Evolutionary conservation across 108 stramenopile species (phyloP).

Genomic region (Cylindrotheca fusiformis): DNA sequence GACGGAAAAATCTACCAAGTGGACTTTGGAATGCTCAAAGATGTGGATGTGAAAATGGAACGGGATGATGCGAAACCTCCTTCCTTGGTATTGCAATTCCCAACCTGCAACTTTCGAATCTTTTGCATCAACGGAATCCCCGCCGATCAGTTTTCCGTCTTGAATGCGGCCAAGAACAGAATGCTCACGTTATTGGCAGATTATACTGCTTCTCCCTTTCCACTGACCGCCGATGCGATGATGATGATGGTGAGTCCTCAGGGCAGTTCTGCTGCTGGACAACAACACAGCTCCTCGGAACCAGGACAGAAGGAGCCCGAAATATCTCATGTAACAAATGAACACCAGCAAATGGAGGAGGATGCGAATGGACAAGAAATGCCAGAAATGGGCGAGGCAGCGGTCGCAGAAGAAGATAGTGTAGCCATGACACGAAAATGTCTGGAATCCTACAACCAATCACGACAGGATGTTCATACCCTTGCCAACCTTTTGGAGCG

Average conservation of each 20-base stretch:
- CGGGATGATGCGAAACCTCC: background rate
- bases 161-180: background rate
- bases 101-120: constrained; percentile 16
- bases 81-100: constrained; percentile 20
- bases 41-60: constrained; percentile 6
- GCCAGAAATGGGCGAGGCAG: background rate
- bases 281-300: background rate
- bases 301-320: background rate
- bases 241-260: background rate
- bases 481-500: background rate
- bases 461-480: background rate
- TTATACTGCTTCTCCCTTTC: background rate
- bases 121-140: constrained; percentile 9
- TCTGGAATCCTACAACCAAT: background rate
- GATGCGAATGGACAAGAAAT: background rate
- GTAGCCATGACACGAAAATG: background rate
- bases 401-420: background rate
- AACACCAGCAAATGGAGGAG: background rate
- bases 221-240: background rate
- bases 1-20: constrained; percentile 15
- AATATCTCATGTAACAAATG: background rate
- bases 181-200: background rate
- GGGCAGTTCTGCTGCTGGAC: background rate
- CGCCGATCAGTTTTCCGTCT: background rate
- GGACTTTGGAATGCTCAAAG: constrained; percentile 16